A percentile compares a stretch with the other conserved stretches of the same genome.
Evolutionary conservation across 2,329 filamentous ascomycete species (phyloP).

Genomic region (Aquanectria penicillioides): DNA sequence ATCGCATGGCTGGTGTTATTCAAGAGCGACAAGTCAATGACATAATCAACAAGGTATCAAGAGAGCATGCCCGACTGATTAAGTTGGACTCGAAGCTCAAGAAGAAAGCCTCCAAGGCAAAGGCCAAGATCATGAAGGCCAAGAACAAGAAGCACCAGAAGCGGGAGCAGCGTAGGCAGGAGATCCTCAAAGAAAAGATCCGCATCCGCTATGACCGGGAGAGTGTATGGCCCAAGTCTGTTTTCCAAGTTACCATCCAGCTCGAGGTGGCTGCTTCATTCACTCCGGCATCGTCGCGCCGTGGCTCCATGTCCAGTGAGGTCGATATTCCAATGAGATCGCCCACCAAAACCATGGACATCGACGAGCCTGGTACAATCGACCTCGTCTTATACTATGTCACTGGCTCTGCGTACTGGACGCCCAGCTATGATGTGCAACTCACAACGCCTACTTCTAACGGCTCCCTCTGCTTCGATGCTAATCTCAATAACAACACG

Average conservation of each 20-base stretch:
- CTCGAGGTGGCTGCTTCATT: constrained; percentile 54
- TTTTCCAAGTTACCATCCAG: constrained; percentile 61
- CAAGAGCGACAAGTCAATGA: constrained; percentile 47
- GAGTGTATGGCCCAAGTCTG: constrained; percentile 60
- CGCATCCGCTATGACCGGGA: constrained; percentile 55
- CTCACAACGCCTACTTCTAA: constrained; percentile 66
- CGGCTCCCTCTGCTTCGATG: constrained; percentile 68
- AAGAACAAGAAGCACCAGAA: constrained; percentile 49
- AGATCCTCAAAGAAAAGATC: constrained; percentile 53
- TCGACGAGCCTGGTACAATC: constrained; percentile 43
- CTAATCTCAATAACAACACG: constrained; percentile 69
- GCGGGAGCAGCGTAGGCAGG: constrained; percentile 47
- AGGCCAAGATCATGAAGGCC: constrained; percentile 47
- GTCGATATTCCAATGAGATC: constrained; percentile 56
- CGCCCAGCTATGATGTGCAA: constrained; percentile 69
- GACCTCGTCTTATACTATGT: constrained; percentile 68
- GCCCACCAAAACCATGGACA: constrained; percentile 43
- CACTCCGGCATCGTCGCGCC: constrained; percentile 59
- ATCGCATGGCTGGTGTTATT: constrained; percentile 48
- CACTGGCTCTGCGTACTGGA: constrained; percentile 67
- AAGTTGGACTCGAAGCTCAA: constrained; percentile 41
- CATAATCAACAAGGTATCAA: constrained; percentile 44
- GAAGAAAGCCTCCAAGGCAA: constrained; percentile 41
- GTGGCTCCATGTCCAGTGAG: constrained; percentile 63
- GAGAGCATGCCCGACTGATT: constrained; percentile 46